A percentile compares a stretch with the other conserved stretches of the same genome.
These are phyloP conservation scores for Endogone sp. DNA, from an alignment of 192 early-diverging fungal species.

Conservation along the genomic window DNA sequence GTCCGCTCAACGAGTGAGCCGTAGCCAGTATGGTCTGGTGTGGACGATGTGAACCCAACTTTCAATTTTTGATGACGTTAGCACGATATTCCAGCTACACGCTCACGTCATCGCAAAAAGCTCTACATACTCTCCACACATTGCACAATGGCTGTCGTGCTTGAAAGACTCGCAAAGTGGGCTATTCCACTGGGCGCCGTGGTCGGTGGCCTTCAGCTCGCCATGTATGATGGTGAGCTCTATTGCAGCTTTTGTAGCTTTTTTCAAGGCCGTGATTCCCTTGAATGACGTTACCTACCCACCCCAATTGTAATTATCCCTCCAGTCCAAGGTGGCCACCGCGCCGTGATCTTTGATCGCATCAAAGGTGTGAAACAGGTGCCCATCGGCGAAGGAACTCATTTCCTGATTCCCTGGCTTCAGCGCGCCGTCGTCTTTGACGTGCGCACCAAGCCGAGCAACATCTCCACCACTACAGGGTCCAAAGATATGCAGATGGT, in stretches of 20 bases:
- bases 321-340: slow-evolving; percentile 91
- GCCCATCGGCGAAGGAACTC: slow-evolving; percentile 90
- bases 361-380: slow-evolving; percentile 81
- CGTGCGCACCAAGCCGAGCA: slow-evolving; percentile 91
- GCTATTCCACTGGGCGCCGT: slow-evolving; percentile 74
- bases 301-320: too few species aligned
- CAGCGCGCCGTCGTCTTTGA: slow-evolving; percentile 89
- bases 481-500: slow-evolving; percentile 99
- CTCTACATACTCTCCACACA: too few species aligned
- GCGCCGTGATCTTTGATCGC: slow-evolving; percentile 97
- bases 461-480: slow-evolving; percentile 98
- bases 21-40: too few species aligned
- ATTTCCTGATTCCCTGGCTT: slow-evolving; percentile 97
- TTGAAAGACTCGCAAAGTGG: slow-evolving; percentile 72
- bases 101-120: too few species aligned
- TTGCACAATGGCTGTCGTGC: slow-evolving; percentile 52
- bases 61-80: too few species aligned
- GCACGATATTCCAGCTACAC: too few species aligned
- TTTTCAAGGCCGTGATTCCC: neutral
- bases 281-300: neutral
- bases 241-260: neutral
- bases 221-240: slow-evolving; percentile 89
- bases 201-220: slow-evolving; percentile 69
- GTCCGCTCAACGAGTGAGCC: too few species aligned
- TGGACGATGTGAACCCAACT: too few species aligned